These are phyloP conservation scores for Spinacia oleracea DNA, from an alignment of 179 eudicot genomes.

Conservation along the genomic window DNA sequence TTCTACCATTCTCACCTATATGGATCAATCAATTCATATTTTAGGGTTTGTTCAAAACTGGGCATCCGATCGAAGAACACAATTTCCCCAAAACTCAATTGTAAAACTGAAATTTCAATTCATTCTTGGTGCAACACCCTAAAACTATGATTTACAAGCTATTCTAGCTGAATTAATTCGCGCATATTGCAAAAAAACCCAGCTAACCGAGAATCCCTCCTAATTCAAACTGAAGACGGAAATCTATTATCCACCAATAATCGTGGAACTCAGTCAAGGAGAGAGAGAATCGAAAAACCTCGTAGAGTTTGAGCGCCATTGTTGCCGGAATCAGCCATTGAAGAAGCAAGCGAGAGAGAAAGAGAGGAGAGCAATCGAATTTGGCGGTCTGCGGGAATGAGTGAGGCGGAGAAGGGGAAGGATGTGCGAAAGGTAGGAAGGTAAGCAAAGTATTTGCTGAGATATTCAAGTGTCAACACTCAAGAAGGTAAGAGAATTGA, in stretches of 20 bases:
- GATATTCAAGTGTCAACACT: no score
- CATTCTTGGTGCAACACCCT: not conserved
- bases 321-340: conserved; percentile 14
- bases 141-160: not conserved
- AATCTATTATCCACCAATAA: no score
- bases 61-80: conserved; percentile 6
- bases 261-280: not conserved
- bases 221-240: not conserved
- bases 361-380: not conserved
- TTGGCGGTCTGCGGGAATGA: not conserved
- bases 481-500: not conserved
- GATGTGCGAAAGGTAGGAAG: not conserved
- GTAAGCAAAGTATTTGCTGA: not conserved
- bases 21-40: not conserved
- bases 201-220: not conserved
- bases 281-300: conserved; percentile 1
- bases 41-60: no score
- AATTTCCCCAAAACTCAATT: not conserved
- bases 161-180: not conserved
- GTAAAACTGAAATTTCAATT: not conserved
- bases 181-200: not conserved
- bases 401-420: not conserved
- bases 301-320: conserved; percentile 18
- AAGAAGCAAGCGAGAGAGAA: not conserved
- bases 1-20: not conserved